A percentile compares a stretch with the other conserved stretches of the same genome.
phyloP scores from a whole-genome alignment of 2,329 filamentous ascomycete genomes.

The Claviceps quebecensis region DNA sequence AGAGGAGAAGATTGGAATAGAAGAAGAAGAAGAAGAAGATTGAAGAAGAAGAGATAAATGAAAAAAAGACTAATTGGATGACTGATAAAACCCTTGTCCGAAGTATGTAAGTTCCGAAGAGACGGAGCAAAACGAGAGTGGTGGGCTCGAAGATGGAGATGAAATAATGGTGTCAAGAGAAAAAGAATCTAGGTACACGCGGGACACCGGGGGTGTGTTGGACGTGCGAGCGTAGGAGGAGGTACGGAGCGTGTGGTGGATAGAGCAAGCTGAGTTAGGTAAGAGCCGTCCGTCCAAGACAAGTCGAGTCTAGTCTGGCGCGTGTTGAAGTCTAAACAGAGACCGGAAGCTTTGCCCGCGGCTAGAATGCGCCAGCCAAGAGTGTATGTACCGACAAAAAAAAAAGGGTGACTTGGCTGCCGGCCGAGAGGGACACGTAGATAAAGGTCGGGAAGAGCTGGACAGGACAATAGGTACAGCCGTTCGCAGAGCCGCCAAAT shows the following conservation, averaged over 20 bases:
- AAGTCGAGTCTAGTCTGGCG: slow-evolving; percentile 2
- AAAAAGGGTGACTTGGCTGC: background rate
- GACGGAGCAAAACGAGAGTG: background rate
- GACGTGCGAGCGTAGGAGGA: background rate
- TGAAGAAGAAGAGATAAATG: background rate
- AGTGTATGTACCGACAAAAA: background rate
- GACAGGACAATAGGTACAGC: background rate
- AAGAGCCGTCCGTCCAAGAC: background rate
- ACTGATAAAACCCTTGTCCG: background rate
- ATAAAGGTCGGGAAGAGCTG: background rate
- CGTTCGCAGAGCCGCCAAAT: background rate
- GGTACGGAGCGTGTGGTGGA: background rate
- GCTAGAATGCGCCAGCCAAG: background rate
- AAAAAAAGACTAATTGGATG: background rate
- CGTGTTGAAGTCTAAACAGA: slow-evolving; percentile 4
- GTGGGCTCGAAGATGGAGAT: background rate
- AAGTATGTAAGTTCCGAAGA: background rate
- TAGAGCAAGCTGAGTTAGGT: background rate
- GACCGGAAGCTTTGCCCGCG: background rate
- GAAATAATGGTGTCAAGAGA: background rate
- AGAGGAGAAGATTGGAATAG: background rate
- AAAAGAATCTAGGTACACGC: background rate
- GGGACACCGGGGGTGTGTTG: background rate
- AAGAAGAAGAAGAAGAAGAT: background rate
- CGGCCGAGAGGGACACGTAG: background rate